Percentiles rank a stretch among this genome's conserved stretches.
These are phyloP conservation scores for Kodamaea fungicola DNA, from an alignment of 1,139 yeast genomes.

Conservation along the genomic window DNA sequence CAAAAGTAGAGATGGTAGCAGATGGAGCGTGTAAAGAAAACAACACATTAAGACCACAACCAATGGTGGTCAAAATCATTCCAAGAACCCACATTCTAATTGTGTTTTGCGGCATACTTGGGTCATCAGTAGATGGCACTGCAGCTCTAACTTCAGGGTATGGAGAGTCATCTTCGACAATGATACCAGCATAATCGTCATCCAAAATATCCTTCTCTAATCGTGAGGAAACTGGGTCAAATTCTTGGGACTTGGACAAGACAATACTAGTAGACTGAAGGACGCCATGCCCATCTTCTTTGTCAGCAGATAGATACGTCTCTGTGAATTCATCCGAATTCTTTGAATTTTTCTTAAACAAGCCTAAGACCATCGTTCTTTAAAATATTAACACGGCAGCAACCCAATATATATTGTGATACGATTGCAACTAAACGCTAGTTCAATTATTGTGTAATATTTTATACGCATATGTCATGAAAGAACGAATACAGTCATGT, in stretches of 20 bases:
- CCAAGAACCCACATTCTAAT: conserved; percentile 58
- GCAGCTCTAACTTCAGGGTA: conserved; percentile 70
- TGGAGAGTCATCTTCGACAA: conserved; percentile 55
- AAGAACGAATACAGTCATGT: too few species aligned
- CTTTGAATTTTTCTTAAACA: too few species aligned
- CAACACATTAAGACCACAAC: conserved; percentile 57
- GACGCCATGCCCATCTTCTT: too few species aligned
- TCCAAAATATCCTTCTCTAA: conserved; percentile 16
- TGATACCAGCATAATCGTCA: conserved; percentile 43
- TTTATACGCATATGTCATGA: too few species aligned
- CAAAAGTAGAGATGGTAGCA: conserved; percentile 51
- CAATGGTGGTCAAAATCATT: conserved; percentile 54
- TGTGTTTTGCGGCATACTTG: conserved; percentile 54
- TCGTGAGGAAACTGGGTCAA: conserved; percentile 33
- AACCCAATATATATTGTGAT: too few species aligned
- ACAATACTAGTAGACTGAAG: too few species aligned
- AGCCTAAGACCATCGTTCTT: too few species aligned
- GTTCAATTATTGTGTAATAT: too few species aligned
- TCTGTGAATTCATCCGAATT: too few species aligned
- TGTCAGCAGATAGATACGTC: too few species aligned
- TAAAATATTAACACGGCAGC: too few species aligned
- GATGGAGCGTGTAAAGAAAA: conserved; percentile 60
- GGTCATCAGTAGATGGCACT: conserved; percentile 60
- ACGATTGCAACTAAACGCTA: too few species aligned
- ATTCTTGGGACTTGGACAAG: conserved; percentile 25